Base-by-base conservation (phyloP, 208 protist species). In the Trypanosoma theileri region DNA sequence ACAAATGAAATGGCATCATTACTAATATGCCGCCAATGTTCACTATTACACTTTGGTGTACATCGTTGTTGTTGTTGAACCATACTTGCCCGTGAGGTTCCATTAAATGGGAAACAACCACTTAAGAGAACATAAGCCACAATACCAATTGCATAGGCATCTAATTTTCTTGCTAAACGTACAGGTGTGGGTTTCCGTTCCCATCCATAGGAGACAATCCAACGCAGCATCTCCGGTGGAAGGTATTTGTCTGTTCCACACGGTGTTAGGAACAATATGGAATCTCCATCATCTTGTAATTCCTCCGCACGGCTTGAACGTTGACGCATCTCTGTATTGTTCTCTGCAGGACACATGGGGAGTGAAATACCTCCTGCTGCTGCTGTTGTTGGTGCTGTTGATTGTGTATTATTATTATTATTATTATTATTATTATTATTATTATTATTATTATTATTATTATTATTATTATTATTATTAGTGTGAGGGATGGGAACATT, bases 211-310 rank as follows among this genome's bases (percentile, higher is more conserved):
- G 67, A 57, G 41, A 89, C 59, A 17, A 89, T 82, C 82, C 84
- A 92, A 14, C 76, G 75, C 6, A 92, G 75, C 72, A 92, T 84
- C 63, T 94, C 89, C 0, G 89, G 89, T 19, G 86, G 75, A 10
- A 94, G 75, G 67, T 94, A 94, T 56, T 72, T 76, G 57, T 94
- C 89, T 4, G 89, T 92, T 44, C 89, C 89, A 40, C 86, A 94
- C 44, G 84, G 84, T 9, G 82, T 88, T 54, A 94, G 60, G 13
- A 82, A 71, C 31, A 94, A 58, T 17, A 67, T 19, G 11, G 28
- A 41, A 16, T 65, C 62, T 12, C 48, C 54, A 16, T 69, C 61
- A 48, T 75, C 62, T 31, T 26, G 45, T 31, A 4, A 0, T 17
- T 70, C 44, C 16, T 63, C 44, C 16, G 54, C 56, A 22, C 60